Percentiles rank a stretch among this genome's conserved stretches.
phyloP scores from a whole-genome alignment of 1,284 basidiomycete genomes.

The Vanrija sp. region DNA sequence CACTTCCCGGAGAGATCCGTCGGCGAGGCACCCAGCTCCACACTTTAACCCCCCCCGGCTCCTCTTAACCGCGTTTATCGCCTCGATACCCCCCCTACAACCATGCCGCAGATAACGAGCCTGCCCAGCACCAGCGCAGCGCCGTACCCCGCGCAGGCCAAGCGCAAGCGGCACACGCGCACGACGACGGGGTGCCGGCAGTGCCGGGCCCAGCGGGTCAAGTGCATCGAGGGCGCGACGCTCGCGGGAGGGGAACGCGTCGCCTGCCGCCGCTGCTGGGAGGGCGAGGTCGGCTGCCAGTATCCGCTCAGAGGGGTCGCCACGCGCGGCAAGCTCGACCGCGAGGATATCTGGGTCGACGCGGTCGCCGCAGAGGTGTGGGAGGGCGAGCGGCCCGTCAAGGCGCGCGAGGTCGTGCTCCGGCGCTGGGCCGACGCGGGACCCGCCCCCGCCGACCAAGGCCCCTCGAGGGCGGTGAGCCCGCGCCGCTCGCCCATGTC shows the following conservation, averaged over 20 bases:
- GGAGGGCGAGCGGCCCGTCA: not conserved
- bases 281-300: conserved; percentile 14
- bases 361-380: conserved; percentile 12
- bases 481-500: no score
- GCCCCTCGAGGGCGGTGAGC: no score
- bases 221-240: conserved; percentile 16
- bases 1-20: no score
- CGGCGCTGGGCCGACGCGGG: no score
- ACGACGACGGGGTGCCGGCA: conserved; percentile 17
- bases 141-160: not conserved
- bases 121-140: no score
- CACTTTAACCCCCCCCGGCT: no score
- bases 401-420: not conserved
- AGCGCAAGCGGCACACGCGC: conserved; percentile 12
- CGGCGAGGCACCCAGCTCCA: no score
- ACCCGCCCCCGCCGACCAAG: no score
- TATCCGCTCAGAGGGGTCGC: conserved; percentile 13
- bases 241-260: conserved; percentile 7
- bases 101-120: no score
- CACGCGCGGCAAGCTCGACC: conserved; percentile 7
- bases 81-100: no score
- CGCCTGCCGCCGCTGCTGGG: conserved; percentile 18
- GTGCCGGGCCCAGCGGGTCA: conserved; percentile 17
- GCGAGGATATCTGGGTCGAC: conserved; percentile 8
- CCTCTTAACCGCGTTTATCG: no score